Evolutionary conservation across 192 early-diverging fungal species (phyloP), one percentile per base, ranked within the genome.

Genomic region (Podochytrium sp.): DNA sequence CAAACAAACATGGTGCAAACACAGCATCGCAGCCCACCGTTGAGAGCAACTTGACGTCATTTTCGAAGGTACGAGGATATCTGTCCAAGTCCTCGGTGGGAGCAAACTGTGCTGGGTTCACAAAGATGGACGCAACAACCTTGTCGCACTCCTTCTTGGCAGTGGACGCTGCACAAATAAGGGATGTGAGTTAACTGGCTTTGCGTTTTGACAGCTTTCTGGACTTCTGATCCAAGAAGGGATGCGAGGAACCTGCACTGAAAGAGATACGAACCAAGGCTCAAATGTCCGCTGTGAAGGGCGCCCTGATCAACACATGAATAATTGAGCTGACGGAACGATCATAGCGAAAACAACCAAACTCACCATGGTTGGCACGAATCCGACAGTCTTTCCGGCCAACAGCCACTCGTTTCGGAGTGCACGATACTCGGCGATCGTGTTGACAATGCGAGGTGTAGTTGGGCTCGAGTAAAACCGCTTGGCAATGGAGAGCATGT

Each of bases 51-150:
- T 79, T 80, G n/a, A 96, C 76, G 79, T 99, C 97, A 1, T 76
- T 39, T 25, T 90, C 85, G 12, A 95, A 78, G 0, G 94, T 95
- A 27, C 95, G 91, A 39, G 97, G 97, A 78, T 99, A 99, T 52
- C 86, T 84, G 58, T 84, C 88, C 30, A 97, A 84, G 78, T 99
- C 97, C 79, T 99, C 97, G 63, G 91, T 90, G 0, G 96, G 97
- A 3, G 95, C 95, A 75, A 99, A 99, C 75, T 99, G 97, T 4
- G 97, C 92, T n/a, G 97, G 97, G 75, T 99, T 99, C 38, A 99
- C 97, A 82, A 98, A 99, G 65, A 99, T 95, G 64, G 90, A 91
- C 25, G 94, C 82, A 0, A 93, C 90, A 1, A 95, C 91, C 30
- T 78, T 56, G 53, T 92, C 89, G 77, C 91, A 93, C 23, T 84